phyloP scores from a whole-genome alignment of 2,329 filamentous ascomycete species.

The Aplosporella prunicola region DNA sequence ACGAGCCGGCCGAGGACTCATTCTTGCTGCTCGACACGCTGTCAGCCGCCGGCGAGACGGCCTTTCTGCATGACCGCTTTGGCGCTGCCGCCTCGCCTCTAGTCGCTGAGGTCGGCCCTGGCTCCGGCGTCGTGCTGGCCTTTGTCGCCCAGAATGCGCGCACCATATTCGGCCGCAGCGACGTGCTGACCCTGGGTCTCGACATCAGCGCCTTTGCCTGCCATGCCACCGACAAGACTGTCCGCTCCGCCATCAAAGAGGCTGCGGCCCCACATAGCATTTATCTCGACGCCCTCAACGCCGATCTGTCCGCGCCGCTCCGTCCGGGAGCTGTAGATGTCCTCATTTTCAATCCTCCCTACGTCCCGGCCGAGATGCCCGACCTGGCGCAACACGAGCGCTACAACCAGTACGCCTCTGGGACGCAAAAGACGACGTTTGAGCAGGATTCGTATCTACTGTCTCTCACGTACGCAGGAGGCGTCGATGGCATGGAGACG shows the following conservation, averaged over 20 bases:
- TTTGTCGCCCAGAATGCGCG: constrained; percentile 71
- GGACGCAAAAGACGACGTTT: constrained; percentile 38
- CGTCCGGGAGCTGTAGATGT: constrained; percentile 59
- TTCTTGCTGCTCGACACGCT: constrained; percentile 90
- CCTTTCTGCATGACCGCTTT: constrained; percentile 61
- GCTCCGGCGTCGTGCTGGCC: constrained; percentile 86
- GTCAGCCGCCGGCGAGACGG: constrained; percentile 57
- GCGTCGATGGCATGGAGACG: constrained; percentile 84
- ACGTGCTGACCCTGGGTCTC: constrained; percentile 63
- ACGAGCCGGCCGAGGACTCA: constrained; percentile 93
- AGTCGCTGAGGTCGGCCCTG: constrained; percentile 78
- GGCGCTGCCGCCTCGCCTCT: constrained; percentile 36
- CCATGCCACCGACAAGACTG: constrained; percentile 61
- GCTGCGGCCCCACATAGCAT: constrained; percentile 14
- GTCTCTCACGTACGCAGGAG: constrained; percentile 80
- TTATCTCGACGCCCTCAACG: constrained; percentile 59
- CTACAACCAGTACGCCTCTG: constrained; percentile 20
- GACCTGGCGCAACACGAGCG: constrained; percentile 32
- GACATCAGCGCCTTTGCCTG: constrained; percentile 86
- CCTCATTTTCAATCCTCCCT: constrained; percentile 92
- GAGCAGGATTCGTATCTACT: constrained; percentile 77
- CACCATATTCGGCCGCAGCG: constrained; percentile 60
- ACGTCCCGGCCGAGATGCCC: constrained; percentile 75
- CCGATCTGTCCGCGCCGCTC: constrained; percentile 59
- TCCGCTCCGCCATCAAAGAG: constrained; percentile 40